These are phyloP conservation scores for Volvox reticuliferus DNA, from an alignment of 139 green algal species.

Conservation along the genomic window DNA sequence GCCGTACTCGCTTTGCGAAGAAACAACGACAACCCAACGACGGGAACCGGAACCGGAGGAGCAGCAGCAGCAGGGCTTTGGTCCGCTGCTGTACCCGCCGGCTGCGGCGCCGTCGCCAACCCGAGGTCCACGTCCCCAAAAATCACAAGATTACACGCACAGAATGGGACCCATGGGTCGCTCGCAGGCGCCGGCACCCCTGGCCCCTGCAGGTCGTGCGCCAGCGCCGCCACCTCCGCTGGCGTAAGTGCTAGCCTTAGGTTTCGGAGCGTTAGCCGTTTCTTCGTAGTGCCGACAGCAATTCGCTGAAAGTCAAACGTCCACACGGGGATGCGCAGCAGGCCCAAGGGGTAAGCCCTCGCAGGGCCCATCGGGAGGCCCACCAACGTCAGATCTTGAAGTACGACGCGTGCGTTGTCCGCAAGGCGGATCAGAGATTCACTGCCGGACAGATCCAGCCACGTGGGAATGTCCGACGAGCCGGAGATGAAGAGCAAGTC, in stretches of 20 bases:
- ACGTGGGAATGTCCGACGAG: not conserved
- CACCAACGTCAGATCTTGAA: not conserved
- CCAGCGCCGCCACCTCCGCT: not conserved
- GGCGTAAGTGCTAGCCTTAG: not conserved
- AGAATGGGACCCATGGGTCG: not conserved
- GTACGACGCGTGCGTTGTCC: not conserved
- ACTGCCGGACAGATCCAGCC: slow-evolving; percentile 4
- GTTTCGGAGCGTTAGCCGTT: not conserved
- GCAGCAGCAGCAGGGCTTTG: not conserved
- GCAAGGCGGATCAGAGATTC: not conserved
- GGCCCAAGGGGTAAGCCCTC: not conserved
- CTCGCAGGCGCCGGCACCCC: not conserved
- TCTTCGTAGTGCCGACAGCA: not conserved
- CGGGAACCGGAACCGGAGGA: not conserved
- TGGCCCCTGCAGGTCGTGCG: not conserved
- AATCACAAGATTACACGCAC: not conserved
- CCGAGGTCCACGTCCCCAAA: not conserved
- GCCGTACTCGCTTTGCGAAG: not conserved
- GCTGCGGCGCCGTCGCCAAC: not conserved
- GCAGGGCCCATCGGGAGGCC: not conserved
- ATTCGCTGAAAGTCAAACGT: not conserved
- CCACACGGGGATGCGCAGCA: slow-evolving; percentile 1
- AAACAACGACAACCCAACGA: not conserved
- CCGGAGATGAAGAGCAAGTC: not conserved
- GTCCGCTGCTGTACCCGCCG: not conserved